These are phyloP conservation scores for Hanseniaspora sp. DNA, from an alignment of 1,139 yeast genomes.

Conservation along the genomic window DNA sequence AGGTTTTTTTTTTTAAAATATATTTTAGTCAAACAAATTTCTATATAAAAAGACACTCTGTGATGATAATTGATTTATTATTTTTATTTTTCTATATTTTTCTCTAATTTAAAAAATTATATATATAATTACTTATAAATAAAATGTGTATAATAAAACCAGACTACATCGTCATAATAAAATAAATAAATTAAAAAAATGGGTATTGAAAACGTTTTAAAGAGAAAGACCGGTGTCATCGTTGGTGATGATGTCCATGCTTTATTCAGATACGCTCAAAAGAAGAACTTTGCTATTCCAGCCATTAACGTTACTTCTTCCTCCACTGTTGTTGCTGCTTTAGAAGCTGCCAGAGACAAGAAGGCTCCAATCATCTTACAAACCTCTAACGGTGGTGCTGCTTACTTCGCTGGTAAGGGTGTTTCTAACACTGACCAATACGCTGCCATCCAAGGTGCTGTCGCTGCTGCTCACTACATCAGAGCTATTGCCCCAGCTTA, in stretches of 20 bases:
- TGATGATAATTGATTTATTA: too few relatives aligned
- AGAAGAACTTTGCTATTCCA: constrained; percentile 91
- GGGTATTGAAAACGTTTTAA: constrained; percentile 57
- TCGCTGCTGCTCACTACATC: constrained; percentile 97
- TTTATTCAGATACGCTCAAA: constrained; percentile 88
- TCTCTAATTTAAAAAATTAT: too few relatives aligned
- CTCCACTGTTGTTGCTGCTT: constrained; percentile 90
- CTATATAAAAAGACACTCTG: too few relatives aligned
- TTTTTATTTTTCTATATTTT: too few relatives aligned
- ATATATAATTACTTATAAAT: too few relatives aligned
- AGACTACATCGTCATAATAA: constrained; percentile 7
- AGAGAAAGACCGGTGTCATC: constrained; percentile 92
- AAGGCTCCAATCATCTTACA: constrained; percentile 94
- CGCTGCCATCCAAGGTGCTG: constrained; percentile 89
- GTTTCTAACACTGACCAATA: constrained; percentile 83
- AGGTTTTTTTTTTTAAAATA: too few relatives aligned
- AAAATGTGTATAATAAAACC: constrained; percentile 4
- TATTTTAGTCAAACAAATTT: too few relatives aligned
- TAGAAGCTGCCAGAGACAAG: constrained; percentile 96
- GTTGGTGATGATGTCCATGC: constrained; percentile 95
- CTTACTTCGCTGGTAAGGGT: constrained; percentile 99
- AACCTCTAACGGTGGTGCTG: constrained; percentile 99
- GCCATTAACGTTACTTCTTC: constrained; percentile 97
- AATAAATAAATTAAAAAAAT: constrained; percentile 23
- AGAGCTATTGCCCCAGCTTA: constrained; percentile 93